Evolutionary conservation across 2,329 filamentous ascomycete genomes (phyloP).

Genomic region (Apiospora saccharicola): DNA sequence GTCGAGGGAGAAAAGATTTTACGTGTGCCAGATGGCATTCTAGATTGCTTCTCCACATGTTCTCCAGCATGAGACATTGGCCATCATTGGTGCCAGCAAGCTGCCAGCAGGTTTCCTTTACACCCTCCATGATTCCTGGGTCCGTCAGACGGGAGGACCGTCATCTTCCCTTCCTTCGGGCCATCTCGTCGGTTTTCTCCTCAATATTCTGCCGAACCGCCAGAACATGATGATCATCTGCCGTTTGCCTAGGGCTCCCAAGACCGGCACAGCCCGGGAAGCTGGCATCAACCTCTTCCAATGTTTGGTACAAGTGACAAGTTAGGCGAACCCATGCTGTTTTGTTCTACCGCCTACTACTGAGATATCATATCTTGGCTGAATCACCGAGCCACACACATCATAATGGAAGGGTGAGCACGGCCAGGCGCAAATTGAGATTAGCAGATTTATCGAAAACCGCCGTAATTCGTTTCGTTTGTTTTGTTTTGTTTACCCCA

Average conservation of each 20-base stretch:
- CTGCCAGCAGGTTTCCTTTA: conserved; percentile 11
- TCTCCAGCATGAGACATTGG: not conserved
- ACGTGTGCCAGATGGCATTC: conserved; percentile 10
- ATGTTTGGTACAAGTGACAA: conserved; percentile 1
- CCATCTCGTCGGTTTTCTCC: conserved; percentile 12
- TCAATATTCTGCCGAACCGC: conserved; percentile 10
- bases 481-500: conserved; percentile 2
- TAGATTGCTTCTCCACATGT: conserved; percentile 15
- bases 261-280: not conserved
- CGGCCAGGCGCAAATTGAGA: conserved; percentile 10
- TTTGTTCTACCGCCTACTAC: not conserved
- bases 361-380: conserved; percentile 20
- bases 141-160: not conserved
- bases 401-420: not conserved
- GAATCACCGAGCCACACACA: conserved; percentile 9
- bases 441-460: not conserved
- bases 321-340: not conserved
- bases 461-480: not conserved
- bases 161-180: conserved; percentile 1
- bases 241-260: not conserved
- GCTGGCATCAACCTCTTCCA: not conserved
- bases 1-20: not conserved
- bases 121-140: not conserved
- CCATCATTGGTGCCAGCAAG: conserved; percentile 10
- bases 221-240: not conserved